Conservation (phyloP, 192 early-diverging fungal species). For the Coemansia sp. region DNA sequence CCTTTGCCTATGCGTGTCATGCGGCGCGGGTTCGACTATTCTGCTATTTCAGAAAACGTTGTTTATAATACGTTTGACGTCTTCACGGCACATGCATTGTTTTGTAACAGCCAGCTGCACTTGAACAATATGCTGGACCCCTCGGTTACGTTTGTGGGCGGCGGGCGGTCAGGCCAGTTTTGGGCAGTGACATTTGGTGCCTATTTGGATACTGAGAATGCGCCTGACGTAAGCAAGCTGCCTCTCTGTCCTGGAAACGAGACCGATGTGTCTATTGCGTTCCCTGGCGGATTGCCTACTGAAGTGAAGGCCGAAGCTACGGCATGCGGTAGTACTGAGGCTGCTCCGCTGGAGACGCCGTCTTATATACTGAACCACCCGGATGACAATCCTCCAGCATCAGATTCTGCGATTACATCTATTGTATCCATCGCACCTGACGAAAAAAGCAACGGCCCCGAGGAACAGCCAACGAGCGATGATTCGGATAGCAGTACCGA, state of each 20-base stretch:
- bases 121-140: slow-evolving; percentile 37
- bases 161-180: slow-evolving; percentile 46
- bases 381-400: background rate
- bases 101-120: slow-evolving; percentile 35
- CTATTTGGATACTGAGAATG: slow-evolving; percentile 8
- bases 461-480: background rate
- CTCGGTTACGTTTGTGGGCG: slow-evolving; percentile 27
- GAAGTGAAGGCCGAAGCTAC: slow-evolving; percentile 19
- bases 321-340: slow-evolving; percentile 34
- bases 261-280: slow-evolving; percentile 37
- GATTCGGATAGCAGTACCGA: background rate
- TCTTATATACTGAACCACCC: slow-evolving; percentile 24
- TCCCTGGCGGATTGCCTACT: slow-evolving; percentile 30
- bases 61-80: slow-evolving; percentile 19
- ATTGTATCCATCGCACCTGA: too few species aligned
- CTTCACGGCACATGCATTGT: slow-evolving; percentile 16
- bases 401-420: too few species aligned
- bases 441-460: too few species aligned
- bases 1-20: slow-evolving; percentile 18
- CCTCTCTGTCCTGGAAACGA: slow-evolving; percentile 47
- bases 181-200: slow-evolving; percentile 37
- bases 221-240: slow-evolving; percentile 19
- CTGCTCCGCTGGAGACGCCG: slow-evolving; percentile 20
- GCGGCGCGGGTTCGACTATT: slow-evolving; percentile 38
- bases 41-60: slow-evolving; percentile 30